Evolutionary conservation across 768 basidiomycete genomes (phyloP).

Genomic region (Chalciporus chontae): DNA sequence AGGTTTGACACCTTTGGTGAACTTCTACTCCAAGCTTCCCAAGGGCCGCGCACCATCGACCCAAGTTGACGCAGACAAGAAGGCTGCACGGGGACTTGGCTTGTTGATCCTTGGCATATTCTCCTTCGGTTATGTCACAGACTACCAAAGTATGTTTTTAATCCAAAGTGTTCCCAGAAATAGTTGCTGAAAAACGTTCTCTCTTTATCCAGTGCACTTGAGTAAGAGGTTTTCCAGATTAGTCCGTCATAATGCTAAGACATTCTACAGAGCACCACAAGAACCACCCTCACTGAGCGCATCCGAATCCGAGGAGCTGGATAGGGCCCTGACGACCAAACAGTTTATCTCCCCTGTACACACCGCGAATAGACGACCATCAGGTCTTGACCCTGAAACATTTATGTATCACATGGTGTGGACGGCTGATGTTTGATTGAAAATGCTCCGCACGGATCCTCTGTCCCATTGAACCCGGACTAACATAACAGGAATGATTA

Average conservation of each 20-base stretch:
- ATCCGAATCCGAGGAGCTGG: slow-evolving; percentile 3
- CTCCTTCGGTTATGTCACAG: slow-evolving; percentile 79
- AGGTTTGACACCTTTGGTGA: slow-evolving; percentile 79
- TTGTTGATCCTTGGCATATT: slow-evolving; percentile 62
- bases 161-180: neutral
- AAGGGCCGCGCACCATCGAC: slow-evolving; percentile 74
- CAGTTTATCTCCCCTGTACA: slow-evolving; percentile 19
- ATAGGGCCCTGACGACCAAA: slow-evolving; percentile 3
- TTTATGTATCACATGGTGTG: neutral
- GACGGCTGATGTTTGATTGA: neutral
- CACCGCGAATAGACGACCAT: slow-evolving; percentile 23
- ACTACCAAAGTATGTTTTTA: slow-evolving; percentile 77
- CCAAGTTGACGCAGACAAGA: slow-evolving; percentile 73
- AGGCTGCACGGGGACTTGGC: slow-evolving; percentile 46
- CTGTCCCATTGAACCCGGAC: neutral
- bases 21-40: slow-evolving; percentile 96
- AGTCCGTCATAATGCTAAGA: slow-evolving; percentile 20
- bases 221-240: slow-evolving; percentile 47
- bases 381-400: slow-evolving; percentile 14
- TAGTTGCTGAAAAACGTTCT: slow-evolving; percentile 8
- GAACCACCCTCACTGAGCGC: slow-evolving; percentile 74
- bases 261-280: slow-evolving; percentile 74
- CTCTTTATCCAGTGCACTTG: slow-evolving; percentile 62
- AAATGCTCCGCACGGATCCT: neutral
- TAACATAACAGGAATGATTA: slow-evolving; percentile 2